phyloP scores from a whole-genome alignment of 352 stramenopile genomes.

The Phytophthora tubulina region DNA sequence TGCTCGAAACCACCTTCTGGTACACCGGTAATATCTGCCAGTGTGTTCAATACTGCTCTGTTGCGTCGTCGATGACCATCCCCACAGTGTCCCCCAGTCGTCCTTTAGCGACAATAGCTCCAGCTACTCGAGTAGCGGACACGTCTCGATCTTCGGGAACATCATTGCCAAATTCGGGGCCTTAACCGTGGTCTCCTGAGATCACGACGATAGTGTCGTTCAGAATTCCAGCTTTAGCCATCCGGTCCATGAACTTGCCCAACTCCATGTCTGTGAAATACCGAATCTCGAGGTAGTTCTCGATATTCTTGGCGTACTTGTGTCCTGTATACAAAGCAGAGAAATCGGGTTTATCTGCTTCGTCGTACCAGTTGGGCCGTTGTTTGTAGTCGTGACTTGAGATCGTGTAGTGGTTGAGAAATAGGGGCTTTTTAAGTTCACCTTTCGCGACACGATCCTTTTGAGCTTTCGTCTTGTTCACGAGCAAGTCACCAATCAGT shows the following conservation, averaged over 20 bases:
- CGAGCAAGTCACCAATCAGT: slow-evolving; percentile 48
- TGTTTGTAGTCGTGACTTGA: neutral
- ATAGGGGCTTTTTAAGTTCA: slow-evolving; percentile 50
- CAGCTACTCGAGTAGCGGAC: slow-evolving; percentile 13
- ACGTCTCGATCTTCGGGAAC: slow-evolving; percentile 40
- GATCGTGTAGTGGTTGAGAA: slow-evolving; percentile 50
- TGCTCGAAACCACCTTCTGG: slow-evolving; percentile 37
- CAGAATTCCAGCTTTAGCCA: slow-evolving; percentile 27
- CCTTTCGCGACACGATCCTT: slow-evolving; percentile 16
- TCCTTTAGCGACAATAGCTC: neutral
- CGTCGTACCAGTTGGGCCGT: neutral
- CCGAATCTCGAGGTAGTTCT: slow-evolving; percentile 50
- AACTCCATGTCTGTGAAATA: slow-evolving; percentile 55
- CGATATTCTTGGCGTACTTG: neutral
- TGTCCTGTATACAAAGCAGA: neutral
- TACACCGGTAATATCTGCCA: slow-evolving; percentile 7
- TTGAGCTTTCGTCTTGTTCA: slow-evolving; percentile 49
- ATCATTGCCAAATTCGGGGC: neutral
- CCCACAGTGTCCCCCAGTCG: neutral
- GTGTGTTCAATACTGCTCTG: slow-evolving; percentile 14
- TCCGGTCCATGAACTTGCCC: slow-evolving; percentile 57
- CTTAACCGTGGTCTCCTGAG: neutral
- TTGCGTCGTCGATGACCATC: neutral
- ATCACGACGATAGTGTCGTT: slow-evolving; percentile 61
- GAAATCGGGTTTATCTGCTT: neutral